These are phyloP conservation scores for Phytopythium sindhum DNA, from an alignment of 352 stramenopile genomes.

Conservation along the genomic window DNA sequence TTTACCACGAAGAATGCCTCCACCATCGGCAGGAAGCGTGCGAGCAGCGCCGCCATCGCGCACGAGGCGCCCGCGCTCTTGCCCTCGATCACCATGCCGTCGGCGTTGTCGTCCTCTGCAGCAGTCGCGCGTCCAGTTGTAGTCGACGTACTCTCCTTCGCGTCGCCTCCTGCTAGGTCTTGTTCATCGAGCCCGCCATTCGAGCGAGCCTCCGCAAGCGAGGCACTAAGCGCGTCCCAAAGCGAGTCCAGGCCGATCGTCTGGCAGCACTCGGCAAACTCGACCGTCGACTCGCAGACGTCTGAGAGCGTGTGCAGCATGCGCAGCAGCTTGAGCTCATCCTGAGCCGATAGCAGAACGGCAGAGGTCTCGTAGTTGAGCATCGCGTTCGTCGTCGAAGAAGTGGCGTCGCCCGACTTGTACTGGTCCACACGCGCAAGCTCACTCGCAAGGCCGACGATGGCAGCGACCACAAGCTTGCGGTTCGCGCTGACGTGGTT, in stretches of 20 bases:
- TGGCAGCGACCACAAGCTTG: slow-evolving; percentile 53
- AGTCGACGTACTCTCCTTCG: slow-evolving; percentile 23
- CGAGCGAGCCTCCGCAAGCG: slow-evolving; percentile 73
- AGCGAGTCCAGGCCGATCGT: slow-evolving; percentile 65
- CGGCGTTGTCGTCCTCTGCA: slow-evolving; percentile 55
- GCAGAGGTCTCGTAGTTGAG: slow-evolving; percentile 67
- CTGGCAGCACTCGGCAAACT: slow-evolving; percentile 72
- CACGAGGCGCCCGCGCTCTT: slow-evolving; percentile 86
- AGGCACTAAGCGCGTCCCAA: slow-evolving; percentile 74
- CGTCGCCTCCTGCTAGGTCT: slow-evolving; percentile 19
- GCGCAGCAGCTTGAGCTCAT: slow-evolving; percentile 95
- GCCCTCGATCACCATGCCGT: slow-evolving; percentile 83
- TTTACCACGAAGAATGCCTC: slow-evolving; percentile 99
- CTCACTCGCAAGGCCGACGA: slow-evolving; percentile 56
- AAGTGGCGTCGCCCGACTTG: slow-evolving; percentile 18
- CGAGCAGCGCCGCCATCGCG: slow-evolving; percentile 93
- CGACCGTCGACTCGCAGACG: slow-evolving; percentile 59
- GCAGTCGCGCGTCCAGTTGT: slow-evolving; percentile 1
- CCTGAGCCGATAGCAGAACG: slow-evolving; percentile 70
- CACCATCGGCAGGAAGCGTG: slow-evolving; percentile 96
- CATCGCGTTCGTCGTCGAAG: slow-evolving; percentile 1
- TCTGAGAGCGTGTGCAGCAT: slow-evolving; percentile 95
- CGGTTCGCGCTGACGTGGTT: slow-evolving; percentile 64
- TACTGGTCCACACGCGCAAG: slow-evolving; percentile 38
- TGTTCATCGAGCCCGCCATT: slow-evolving; percentile 70